Percentiles rank a stretch among this genome's conserved stretches.
These are phyloP conservation scores for Fusarium verticillioides DNA, from an alignment of 2,329 filamentous ascomycete genomes.

Conservation along the genomic window DNA sequence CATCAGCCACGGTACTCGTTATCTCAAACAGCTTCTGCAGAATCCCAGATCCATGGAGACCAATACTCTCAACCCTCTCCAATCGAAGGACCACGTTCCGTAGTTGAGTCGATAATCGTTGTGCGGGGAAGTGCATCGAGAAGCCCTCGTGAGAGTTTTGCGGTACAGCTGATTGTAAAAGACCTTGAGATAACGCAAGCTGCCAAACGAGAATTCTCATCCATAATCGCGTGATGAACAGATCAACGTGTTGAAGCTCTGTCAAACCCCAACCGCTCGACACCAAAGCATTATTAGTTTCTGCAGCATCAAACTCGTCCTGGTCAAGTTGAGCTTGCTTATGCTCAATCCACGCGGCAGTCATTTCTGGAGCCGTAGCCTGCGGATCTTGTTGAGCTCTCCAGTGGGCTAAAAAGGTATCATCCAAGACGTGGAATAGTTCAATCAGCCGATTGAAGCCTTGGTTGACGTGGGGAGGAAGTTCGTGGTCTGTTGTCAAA, in stretches of 20 bases:
- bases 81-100: slow-evolving; percentile 51
- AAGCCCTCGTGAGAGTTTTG: slow-evolving; percentile 51
- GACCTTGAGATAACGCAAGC: slow-evolving; percentile 52
- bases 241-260: slow-evolving; percentile 54
- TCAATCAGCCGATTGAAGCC: slow-evolving; percentile 53
- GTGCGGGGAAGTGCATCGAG: slow-evolving; percentile 53
- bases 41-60: slow-evolving; percentile 67
- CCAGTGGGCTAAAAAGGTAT: slow-evolving; percentile 53
- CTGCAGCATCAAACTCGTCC: slow-evolving; percentile 49
- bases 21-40: slow-evolving; percentile 70
- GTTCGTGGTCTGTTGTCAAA: slow-evolving; percentile 45
- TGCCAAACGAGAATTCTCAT: slow-evolving; percentile 56
- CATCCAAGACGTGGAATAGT: slow-evolving; percentile 53
- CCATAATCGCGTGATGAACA: slow-evolving; percentile 55
- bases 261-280: slow-evolving; percentile 44
- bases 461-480: slow-evolving; percentile 49
- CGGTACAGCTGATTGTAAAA: slow-evolving; percentile 50
- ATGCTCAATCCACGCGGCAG: slow-evolving; percentile 53
- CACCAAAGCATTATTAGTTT: slow-evolving; percentile 41
- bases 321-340: slow-evolving; percentile 55
- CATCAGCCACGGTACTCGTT: slow-evolving; percentile 68
- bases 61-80: slow-evolving; percentile 56
- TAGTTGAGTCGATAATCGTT: slow-evolving; percentile 52
- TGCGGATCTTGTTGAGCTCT: slow-evolving; percentile 44
- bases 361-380: slow-evolving; percentile 38